Evolutionary conservation across 129 eudicot species (phyloP).

Genomic region (Helianthus tuberosus): DNA sequence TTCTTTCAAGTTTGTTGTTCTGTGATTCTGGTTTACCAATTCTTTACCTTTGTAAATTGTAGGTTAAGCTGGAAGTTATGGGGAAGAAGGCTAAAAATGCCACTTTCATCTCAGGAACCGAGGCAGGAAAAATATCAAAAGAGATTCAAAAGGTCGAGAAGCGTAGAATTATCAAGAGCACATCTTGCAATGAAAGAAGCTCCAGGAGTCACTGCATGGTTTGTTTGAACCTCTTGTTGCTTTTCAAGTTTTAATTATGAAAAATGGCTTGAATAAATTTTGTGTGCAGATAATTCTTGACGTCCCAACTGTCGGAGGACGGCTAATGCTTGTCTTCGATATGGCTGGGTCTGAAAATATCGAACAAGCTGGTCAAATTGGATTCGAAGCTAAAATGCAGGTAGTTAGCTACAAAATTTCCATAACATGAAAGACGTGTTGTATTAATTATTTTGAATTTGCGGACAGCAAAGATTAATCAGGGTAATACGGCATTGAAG

Average conservation of each 20-base stretch:
- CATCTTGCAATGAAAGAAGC: too few relatives aligned
- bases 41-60: not conserved
- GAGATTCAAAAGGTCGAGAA: too few relatives aligned
- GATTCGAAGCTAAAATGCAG: conserved; percentile 98
- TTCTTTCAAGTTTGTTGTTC: too few relatives aligned
- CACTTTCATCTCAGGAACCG: conserved; percentile 88
- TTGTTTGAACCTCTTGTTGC: too few relatives aligned
- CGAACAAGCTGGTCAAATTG: conserved; percentile 96
- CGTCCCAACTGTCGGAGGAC: conserved; percentile 98
- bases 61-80: conserved; percentile 95
- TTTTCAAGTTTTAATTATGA: too few relatives aligned
- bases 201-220: too few relatives aligned
- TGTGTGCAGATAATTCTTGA: conserved; percentile 74
- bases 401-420: conserved; percentile 24
- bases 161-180: too few relatives aligned
- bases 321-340: conserved; percentile 96
- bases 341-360: conserved; percentile 99
- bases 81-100: conserved; percentile 99
- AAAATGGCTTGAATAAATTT: too few relatives aligned
- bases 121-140: conserved; percentile 89
- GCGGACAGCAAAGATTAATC: conserved; percentile 97
- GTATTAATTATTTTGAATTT: conserved; percentile 6
- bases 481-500: conserved; percentile 89
- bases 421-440: not conserved
- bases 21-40: too few relatives aligned